phyloP scores from a whole-genome alignment of 1,284 basidiomycete species.

The Ceratobasidium sp. region DNA sequence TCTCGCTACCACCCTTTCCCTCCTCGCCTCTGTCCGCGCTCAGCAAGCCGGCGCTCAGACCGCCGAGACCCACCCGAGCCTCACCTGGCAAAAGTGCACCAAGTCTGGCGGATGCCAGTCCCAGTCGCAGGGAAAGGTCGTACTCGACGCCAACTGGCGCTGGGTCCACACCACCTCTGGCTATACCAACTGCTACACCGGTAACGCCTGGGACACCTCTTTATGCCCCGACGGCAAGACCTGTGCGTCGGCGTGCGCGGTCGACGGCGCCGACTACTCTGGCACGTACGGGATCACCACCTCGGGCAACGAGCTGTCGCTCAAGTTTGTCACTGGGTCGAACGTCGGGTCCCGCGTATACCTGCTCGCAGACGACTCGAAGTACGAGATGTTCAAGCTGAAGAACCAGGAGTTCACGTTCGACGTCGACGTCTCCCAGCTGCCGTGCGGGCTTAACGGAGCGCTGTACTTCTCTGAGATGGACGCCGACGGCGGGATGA shows the following conservation, averaged over 20 bases:
- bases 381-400: constrained; percentile 52
- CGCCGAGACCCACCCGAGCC: constrained; percentile 17
- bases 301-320: constrained; percentile 68
- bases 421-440: constrained; percentile 69
- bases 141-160: constrained; percentile 43
- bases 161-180: constrained; percentile 47
- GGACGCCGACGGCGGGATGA: constrained; percentile 68
- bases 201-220: constrained; percentile 51
- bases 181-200: constrained; percentile 68
- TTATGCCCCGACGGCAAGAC: constrained; percentile 64
- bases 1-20: constrained; percentile 43
- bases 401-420: constrained; percentile 71
- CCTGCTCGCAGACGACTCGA: constrained; percentile 58
- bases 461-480: constrained; percentile 65
- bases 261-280: constrained; percentile 70
- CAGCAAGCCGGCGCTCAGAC: constrained; percentile 33
- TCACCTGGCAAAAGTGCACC: constrained; percentile 37
- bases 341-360: constrained; percentile 72
- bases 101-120: constrained; percentile 22
- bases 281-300: constrained; percentile 64
- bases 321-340: constrained; percentile 79
- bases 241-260: constrained; percentile 66
- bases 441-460: constrained; percentile 66
- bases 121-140: constrained; percentile 31
- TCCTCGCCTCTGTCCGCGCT: constrained; percentile 27